Percentiles rank a stretch among this genome's conserved stretches.
phyloP scores from a whole-genome alignment of 1,284 basidiomycete species.

The Sparassis latifolia region DNA sequence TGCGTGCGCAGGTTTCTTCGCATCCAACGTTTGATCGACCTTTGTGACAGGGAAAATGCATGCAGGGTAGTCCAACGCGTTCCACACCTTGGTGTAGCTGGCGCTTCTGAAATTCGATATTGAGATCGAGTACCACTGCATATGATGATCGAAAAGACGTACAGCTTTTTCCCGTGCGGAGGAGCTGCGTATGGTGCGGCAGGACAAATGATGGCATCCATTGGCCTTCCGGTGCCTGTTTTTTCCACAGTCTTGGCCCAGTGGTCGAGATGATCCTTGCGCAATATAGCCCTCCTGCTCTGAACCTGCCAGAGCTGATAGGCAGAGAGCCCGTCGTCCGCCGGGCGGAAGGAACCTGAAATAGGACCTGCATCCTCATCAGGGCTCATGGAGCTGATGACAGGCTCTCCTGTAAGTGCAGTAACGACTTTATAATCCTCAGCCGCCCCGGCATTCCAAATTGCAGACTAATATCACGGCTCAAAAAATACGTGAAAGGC shows the following conservation, averaged over 20 bases:
- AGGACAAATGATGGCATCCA: slow-evolving; percentile 38
- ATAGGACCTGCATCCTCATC: slow-evolving; percentile 8
- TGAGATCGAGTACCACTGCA: too few relatives aligned
- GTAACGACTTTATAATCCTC: slow-evolving; percentile 4
- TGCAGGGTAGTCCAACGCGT: slow-evolving; percentile 36
- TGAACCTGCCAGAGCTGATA: slow-evolving; percentile 40
- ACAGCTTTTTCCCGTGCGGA: slow-evolving; percentile 32
- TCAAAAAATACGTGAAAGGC: not conserved
- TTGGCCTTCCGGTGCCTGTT: slow-evolving; percentile 41
- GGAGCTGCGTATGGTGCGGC: slow-evolving; percentile 29
- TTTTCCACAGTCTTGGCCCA: slow-evolving; percentile 34
- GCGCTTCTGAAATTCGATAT: slow-evolving; percentile 9
- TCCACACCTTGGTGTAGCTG: slow-evolving; percentile 19
- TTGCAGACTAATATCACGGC: slow-evolving; percentile 2
- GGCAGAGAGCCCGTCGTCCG: slow-evolving; percentile 13
- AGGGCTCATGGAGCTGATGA: slow-evolving; percentile 56
- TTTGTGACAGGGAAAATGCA: slow-evolving; percentile 38
- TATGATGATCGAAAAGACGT: slow-evolving; percentile 3
- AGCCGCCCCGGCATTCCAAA: slow-evolving; percentile 15
- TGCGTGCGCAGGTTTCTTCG: slow-evolving; percentile 20
- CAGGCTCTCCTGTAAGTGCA: slow-evolving; percentile 42
- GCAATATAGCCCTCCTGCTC: slow-evolving; percentile 28
- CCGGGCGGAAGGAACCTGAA: not conserved
- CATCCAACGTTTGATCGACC: slow-evolving; percentile 29
- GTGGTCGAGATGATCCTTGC: slow-evolving; percentile 39